Base-by-base conservation (phyloP, 2,329 filamentous ascomycete species). In the Monilinia fructigena region DNA sequence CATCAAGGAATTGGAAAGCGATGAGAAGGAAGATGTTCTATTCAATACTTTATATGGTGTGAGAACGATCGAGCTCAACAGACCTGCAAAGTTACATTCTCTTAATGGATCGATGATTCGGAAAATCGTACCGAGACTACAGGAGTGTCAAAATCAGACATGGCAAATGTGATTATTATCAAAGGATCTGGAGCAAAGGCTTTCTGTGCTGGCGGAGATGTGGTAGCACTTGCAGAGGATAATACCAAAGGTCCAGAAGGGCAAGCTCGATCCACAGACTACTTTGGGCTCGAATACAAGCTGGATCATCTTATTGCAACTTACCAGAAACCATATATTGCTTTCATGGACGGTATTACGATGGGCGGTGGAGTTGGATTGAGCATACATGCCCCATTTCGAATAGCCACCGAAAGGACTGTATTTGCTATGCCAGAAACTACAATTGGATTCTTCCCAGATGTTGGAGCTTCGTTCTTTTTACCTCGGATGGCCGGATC, bases 351-450 rank as follows among this genome's bases (percentile, higher is more conserved):
- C 76, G 95, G 95, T 68, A 91, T 97, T 78, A 99, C 96, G 63
- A 99, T 99, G 95, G 95, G 95, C 66, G 95, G 95, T 66, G 95
- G 95, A 71, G 95, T 98, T 63, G 95, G 95, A 8, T 85, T 99
- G 66, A 96, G 91, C 78, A 86, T 97, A 63, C 96, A 99, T 79
- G 94, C 95, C 2, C 96, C 95, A 3, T 94, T 99, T 84, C 86
- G 95, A 68, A 96, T 99, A 76, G 95, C 95, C 48, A 99, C 95
- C 3, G 95, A 99, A 80, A 90, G 89, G 76, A 99, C 95, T 7
- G 80, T 96, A 58, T 98, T 99, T 75, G 93, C 96, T 72, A 99
- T 99, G 95, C 95, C 95, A 40, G 95, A 99, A 81, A 99, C 95
- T 4, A 96, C 88, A 11, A 99, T 99, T 75, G 95, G 95, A 50